These are phyloP conservation scores for Colletotrichum salicis DNA, from an alignment of 2,329 filamentous ascomycete species.

Conservation along the genomic window DNA sequence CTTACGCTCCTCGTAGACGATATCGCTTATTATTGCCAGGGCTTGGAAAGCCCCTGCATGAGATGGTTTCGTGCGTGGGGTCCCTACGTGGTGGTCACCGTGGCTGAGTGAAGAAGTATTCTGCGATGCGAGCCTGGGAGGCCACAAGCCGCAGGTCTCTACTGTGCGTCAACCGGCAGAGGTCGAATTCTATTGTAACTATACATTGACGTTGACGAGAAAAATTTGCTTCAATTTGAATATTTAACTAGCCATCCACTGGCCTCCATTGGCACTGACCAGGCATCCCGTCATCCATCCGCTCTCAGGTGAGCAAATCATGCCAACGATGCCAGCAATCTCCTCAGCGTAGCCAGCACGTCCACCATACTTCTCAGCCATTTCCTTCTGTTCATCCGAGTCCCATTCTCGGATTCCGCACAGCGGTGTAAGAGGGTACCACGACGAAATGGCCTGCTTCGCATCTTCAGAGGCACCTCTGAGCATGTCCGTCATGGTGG, in stretches of 20 bases:
- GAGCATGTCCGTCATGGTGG: slow-evolving; percentile 52
- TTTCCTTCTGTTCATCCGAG: slow-evolving; percentile 42
- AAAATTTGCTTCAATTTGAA: neutral
- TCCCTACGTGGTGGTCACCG: neutral
- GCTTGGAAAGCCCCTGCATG: neutral
- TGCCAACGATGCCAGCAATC: slow-evolving; percentile 76
- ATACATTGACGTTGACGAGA: neutral
- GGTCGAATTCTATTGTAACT: neutral
- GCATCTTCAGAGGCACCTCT: slow-evolving; percentile 63
- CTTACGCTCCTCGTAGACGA: neutral
- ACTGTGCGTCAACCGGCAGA: neutral
- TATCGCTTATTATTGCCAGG: neutral
- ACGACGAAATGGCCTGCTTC: slow-evolving; percentile 49
- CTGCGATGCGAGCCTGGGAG: neutral
- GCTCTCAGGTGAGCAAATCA: slow-evolving; percentile 74
- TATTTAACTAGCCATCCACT: slow-evolving; percentile 48
- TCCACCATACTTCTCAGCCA: slow-evolving; percentile 61
- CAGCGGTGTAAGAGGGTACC: slow-evolving; percentile 62
- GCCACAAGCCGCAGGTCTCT: too few species aligned
- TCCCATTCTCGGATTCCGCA: slow-evolving; percentile 45
- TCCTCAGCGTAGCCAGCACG: slow-evolving; percentile 71
- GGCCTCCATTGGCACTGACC: slow-evolving; percentile 73
- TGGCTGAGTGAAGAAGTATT: neutral
- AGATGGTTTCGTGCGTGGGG: neutral
- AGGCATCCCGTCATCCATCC: slow-evolving; percentile 78